A percentile compares a stretch with the other conserved stretches of the same genome.
Conservation (phyloP, 164 flowering plant genomes). For the Aristolochia californica region DNA sequence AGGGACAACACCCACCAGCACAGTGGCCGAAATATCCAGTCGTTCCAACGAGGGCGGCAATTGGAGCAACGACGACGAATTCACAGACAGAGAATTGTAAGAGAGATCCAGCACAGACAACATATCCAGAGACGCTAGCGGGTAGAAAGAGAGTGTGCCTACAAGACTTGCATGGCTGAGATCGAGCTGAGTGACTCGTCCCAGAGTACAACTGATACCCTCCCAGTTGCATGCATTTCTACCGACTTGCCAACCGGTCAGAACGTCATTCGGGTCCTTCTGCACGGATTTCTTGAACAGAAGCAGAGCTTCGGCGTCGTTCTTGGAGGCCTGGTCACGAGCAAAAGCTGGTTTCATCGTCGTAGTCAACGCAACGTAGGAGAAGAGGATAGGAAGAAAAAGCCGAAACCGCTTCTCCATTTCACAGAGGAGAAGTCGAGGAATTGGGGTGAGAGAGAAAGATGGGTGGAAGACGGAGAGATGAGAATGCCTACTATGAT, state of each 20-base stretch:
- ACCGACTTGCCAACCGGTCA: conserved; percentile 40
- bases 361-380: conserved; percentile 6
- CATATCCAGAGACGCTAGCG: conserved; percentile 48
- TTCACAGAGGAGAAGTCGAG: conserved; percentile 8
- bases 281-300: conserved; percentile 50
- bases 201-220: conserved; percentile 53
- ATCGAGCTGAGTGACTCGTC: conserved; percentile 49
- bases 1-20: conserved; percentile 45
- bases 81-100: conserved; percentile 38
- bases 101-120: conserved; percentile 46
- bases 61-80: conserved; percentile 45
- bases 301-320: conserved; percentile 56
- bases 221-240: conserved; percentile 53
- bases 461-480: conserved; percentile 9
- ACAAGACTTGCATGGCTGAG: conserved; percentile 38
- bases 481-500: conserved; percentile 30
- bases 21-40: conserved; percentile 49
- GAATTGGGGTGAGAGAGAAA: neutral
- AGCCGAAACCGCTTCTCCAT: conserved; percentile 35
- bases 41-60: conserved; percentile 44
- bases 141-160: conserved; percentile 36
- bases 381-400: conserved; percentile 16
- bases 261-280: conserved; percentile 49
- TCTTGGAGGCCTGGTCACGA: conserved; percentile 19
- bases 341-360: conserved; percentile 5